These are phyloP conservation scores for Apophysomyces ossiformis DNA, from an alignment of 371 early-diverging fungal genomes.

Conservation along the genomic window DNA sequence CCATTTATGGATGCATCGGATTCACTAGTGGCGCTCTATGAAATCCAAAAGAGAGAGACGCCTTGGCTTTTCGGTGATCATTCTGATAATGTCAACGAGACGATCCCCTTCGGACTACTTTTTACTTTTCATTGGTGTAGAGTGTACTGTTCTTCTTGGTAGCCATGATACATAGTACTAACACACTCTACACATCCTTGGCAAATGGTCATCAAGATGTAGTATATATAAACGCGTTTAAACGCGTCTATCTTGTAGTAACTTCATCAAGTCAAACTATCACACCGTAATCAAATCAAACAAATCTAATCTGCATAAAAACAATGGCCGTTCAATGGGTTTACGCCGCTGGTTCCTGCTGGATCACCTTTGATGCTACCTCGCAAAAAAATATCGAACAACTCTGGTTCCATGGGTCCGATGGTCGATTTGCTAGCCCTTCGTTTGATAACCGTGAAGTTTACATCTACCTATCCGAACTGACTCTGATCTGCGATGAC, in stretches of 20 bases:
- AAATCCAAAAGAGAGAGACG: too few relatives aligned
- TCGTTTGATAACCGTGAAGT: not conserved
- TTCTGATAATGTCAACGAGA: too few relatives aligned
- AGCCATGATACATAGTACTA: too few relatives aligned
- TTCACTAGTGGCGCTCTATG: too few relatives aligned
- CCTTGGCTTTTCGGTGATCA: too few relatives aligned
- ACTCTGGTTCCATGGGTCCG: slow-evolving; percentile 19
- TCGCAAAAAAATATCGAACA: slow-evolving; percentile 21
- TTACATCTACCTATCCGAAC: not conserved
- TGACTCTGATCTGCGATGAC: not conserved
- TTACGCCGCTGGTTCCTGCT: slow-evolving; percentile 23
- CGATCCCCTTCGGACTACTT: not conserved
- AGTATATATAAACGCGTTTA: not conserved
- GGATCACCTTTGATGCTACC: slow-evolving; percentile 27
- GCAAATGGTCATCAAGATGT: not conserved
- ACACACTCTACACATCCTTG: not conserved
- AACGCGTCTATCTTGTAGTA: not conserved
- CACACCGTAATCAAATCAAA: not conserved
- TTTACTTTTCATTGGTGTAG: not conserved
- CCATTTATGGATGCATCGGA: too few relatives aligned
- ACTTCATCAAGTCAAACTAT: not conserved
- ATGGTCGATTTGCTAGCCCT: not conserved
- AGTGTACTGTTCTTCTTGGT: not conserved
- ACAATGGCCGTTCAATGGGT: slow-evolving; percentile 25
- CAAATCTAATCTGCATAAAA: not conserved